Evolutionary conservation across 2,329 filamentous ascomycete species (phyloP), one percentile per base, ranked within the genome.

Genomic region (Immersiporthe knoxdaviesiana): DNA sequence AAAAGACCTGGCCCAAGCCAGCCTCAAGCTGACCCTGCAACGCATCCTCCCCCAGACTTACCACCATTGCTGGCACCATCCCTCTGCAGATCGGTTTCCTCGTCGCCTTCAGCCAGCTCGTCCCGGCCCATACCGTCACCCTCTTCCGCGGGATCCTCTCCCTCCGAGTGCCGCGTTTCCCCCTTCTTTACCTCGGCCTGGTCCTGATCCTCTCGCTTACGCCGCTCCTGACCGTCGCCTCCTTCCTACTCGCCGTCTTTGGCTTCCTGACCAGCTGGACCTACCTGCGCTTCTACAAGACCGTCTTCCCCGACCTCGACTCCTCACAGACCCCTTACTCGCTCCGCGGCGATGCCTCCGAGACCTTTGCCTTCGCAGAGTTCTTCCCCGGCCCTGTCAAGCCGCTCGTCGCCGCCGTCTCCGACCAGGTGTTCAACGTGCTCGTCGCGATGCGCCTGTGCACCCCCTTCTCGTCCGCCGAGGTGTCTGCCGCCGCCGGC

Each of bases 91-190:
- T 96, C 61, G 91, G 92, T 71, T 98, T 98, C 83, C 91, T 99
- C 71, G 93, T 98, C 75, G 93, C 95, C 67, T 97, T 98, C 82
- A 98, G 97, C 82, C 96, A 99, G 81, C 92, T 99, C 63, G 92
- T 98, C 47, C 96, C 96, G 30, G 94, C 97, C 72, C 96, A 99
- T 80, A 99, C 96, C 14, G 95, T 98, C 66, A 96, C 95, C 5
- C 88, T 99, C 69, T 95, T 97, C 83, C 91, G 92, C 73, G 94
- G 94, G 72, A 83, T 97, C 71, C 79, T 98, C 70, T 97, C 96
- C 70, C 89, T 98, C 79, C 92, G 95, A 74, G 94, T 99, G 67
- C 89, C 89, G 24, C 83, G 87, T 62, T 89, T 90, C 74, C 88
- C 88, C 14, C 83, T 97, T 82, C 72, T 96, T 82, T 84, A 92